A percentile compares a stretch with the other conserved stretches of the same genome.
These are phyloP conservation scores for Arbutus unedo DNA, from an alignment of 148 eudicot genomes.

Conservation along the genomic window DNA sequence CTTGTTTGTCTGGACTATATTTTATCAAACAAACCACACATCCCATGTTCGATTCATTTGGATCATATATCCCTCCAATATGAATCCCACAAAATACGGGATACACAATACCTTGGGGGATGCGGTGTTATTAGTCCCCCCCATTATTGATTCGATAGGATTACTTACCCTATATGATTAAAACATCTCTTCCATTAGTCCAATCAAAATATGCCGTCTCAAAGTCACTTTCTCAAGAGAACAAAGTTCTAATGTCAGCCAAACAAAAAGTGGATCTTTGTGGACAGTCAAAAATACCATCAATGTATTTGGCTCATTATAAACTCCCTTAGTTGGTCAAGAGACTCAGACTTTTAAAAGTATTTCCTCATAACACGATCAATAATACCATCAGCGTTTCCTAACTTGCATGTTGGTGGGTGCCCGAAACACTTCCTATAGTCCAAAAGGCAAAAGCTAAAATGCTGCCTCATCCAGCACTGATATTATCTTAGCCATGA, in stretches of 20 bases:
- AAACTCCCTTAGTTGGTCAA: background rate
- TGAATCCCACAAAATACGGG: background rate
- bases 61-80: background rate
- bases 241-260: background rate
- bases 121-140: background rate
- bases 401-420: background rate
- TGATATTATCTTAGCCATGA: background rate
- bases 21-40: background rate
- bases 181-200: background rate
- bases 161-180: background rate
- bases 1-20: background rate
- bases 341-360: too few species aligned
- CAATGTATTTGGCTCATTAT: background rate
- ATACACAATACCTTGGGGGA: background rate
- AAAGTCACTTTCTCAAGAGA: background rate
- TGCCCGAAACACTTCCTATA: background rate
- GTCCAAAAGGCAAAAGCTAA: background rate
- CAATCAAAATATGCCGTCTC: background rate
- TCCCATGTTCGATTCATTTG: background rate
- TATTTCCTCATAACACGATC: too few species aligned
- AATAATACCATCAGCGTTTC: background rate
- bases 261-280: background rate
- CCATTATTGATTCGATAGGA: background rate
- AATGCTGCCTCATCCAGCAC: background rate
- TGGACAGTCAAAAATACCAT: background rate